Conservation (phyloP, 2,329 filamentous ascomycete genomes). For the Macrophomina tecta region DNA sequence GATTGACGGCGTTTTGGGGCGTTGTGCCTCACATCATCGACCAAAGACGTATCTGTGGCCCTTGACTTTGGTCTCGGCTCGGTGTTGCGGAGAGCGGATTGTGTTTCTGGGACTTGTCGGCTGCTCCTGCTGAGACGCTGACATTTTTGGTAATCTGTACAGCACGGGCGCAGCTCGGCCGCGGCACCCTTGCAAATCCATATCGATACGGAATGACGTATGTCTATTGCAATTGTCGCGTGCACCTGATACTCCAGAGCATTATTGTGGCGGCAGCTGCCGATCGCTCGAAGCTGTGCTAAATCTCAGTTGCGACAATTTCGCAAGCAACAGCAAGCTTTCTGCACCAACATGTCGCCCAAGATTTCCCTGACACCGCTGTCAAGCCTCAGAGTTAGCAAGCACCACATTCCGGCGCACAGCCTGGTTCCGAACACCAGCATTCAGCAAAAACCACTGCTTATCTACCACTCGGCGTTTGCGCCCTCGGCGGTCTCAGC, state of each 20-base stretch:
- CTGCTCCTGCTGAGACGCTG: neutral
- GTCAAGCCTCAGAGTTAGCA: slow-evolving; percentile 61
- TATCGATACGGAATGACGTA: slow-evolving; percentile 28
- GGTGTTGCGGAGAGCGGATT: neutral
- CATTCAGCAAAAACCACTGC: slow-evolving; percentile 66
- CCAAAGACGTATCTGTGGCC: slow-evolving; percentile 3
- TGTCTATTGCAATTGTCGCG: neutral
- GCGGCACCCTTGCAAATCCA: slow-evolving; percentile 6
- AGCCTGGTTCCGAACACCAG: slow-evolving; percentile 67
- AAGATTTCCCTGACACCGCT: slow-evolving; percentile 50
- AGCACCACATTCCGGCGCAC: slow-evolving; percentile 65
- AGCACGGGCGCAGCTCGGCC: neutral
- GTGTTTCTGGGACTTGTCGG: neutral
- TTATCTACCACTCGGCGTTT: slow-evolving; percentile 70
- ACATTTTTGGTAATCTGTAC: neutral
- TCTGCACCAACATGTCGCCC: slow-evolving; percentile 6
- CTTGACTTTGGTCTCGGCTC: neutral
- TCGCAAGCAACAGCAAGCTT: no score
- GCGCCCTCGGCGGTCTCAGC: slow-evolving; percentile 48
- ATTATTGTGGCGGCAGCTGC: neutral
- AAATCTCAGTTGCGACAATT: neutral
- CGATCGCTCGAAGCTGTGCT: neutral
- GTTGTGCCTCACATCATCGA: slow-evolving; percentile 31
- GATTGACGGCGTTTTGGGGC: slow-evolving; percentile 31
- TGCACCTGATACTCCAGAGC: neutral